phyloP scores from a whole-genome alignment of 495 filamentous ascomycete genomes.

The Annulohypoxylon nitens region DNA sequence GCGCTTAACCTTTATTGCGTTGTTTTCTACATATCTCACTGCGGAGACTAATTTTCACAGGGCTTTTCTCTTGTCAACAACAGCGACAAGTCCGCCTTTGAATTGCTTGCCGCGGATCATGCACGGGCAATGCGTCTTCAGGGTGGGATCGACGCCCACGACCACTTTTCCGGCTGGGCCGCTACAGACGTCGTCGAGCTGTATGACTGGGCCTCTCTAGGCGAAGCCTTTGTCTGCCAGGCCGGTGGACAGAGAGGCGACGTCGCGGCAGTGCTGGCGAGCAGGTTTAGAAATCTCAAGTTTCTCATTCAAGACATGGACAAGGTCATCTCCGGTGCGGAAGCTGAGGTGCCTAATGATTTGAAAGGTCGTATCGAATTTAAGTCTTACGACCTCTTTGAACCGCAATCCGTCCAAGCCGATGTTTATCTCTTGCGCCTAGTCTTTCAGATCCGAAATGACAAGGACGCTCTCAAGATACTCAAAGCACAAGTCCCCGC shows the following conservation, averaged over 20 bases:
- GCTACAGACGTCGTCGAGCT: slow-evolving; percentile 22
- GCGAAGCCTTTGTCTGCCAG: slow-evolving; percentile 24
- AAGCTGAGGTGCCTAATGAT: slow-evolving; percentile 17
- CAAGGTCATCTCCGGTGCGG: slow-evolving; percentile 3
- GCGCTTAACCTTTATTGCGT: neutral
- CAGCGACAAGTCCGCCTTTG: slow-evolving; percentile 50
- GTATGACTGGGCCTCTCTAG: slow-evolving; percentile 44
- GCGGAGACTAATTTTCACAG: slow-evolving; percentile 25
- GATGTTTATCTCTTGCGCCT: slow-evolving; percentile 67
- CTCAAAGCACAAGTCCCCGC: slow-evolving; percentile 57
- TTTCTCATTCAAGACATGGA: slow-evolving; percentile 35
- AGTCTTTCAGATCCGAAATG: slow-evolving; percentile 64
- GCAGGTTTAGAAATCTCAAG: slow-evolving; percentile 26
- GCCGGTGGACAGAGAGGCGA: slow-evolving; percentile 30
- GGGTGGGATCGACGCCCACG: slow-evolving; percentile 29
- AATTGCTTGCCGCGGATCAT: slow-evolving; percentile 32
- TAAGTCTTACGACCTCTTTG: slow-evolving; percentile 62
- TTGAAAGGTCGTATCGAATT: slow-evolving; percentile 50
- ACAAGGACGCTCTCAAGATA: slow-evolving; percentile 57
- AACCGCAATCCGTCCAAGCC: slow-evolving; percentile 60
- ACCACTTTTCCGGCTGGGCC: slow-evolving; percentile 28
- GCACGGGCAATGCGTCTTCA: slow-evolving; percentile 31
- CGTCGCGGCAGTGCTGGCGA: slow-evolving; percentile 29
- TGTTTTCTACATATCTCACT: too few species aligned
- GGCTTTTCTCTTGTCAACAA: slow-evolving; percentile 50